These are phyloP conservation scores for Cynanchum wilfordii DNA, from an alignment of 257 asterid genomes.

Conservation along the genomic window DNA sequence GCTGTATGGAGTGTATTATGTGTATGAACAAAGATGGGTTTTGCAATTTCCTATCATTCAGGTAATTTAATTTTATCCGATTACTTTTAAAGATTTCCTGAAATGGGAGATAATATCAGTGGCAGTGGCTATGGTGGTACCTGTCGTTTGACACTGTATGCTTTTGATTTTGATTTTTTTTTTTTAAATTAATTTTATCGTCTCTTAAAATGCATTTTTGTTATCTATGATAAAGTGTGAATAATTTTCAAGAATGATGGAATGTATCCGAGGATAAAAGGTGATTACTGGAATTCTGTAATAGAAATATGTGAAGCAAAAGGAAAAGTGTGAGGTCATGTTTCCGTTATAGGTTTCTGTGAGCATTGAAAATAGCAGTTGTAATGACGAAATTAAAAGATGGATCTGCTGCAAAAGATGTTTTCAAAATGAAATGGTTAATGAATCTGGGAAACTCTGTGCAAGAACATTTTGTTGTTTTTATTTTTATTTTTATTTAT, in stretches of 20 bases:
- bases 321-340: neutral
- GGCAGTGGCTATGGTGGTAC: neutral
- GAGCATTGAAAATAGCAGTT: neutral
- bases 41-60: constrained; percentile 80
- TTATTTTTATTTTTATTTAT: neutral
- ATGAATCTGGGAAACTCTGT: neutral
- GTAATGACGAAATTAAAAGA: neutral
- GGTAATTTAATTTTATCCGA: constrained; percentile 31
- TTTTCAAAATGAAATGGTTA: neutral
- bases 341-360: neutral
- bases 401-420: neutral
- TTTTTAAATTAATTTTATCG: no score
- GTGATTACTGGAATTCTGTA: neutral
- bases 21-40: constrained; percentile 69
- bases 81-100: neutral
- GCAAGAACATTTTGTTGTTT: neutral
- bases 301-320: neutral
- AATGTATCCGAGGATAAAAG: neutral
- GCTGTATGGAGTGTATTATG: constrained; percentile 58
- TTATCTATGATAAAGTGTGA: neutral
- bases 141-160: neutral
- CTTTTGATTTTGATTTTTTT: neutral
- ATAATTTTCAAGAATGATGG: neutral
- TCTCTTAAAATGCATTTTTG: neutral
- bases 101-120: neutral